phyloP scores from a whole-genome alignment of 768 basidiomycete genomes.

The Mycena crocata region DNA sequence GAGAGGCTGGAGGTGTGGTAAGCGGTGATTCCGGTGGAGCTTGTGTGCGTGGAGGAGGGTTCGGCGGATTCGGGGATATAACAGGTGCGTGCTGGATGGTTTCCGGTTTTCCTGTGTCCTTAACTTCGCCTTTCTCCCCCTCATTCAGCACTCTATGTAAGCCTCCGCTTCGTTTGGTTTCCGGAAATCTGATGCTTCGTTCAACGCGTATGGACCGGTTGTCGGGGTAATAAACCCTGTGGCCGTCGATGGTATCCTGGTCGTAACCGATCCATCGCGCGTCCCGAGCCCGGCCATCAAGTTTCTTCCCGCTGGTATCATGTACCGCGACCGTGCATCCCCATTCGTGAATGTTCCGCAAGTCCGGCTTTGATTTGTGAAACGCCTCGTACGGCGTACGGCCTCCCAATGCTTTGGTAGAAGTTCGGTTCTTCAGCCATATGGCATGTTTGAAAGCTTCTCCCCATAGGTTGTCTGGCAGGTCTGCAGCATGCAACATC shows the following conservation, averaged over 20 bases:
- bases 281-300: conserved; percentile 38
- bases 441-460: conserved; percentile 41
- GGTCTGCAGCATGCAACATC: conserved; percentile 38
- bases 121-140: conserved; percentile 25
- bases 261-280: conserved; percentile 51
- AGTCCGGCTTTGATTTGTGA: conserved; percentile 35
- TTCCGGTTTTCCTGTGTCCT: conserved; percentile 1
- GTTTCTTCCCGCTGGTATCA: conserved; percentile 33
- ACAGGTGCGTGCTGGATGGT: conserved; percentile 31
- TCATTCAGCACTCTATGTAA: conserved; percentile 31
- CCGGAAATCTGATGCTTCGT: not conserved
- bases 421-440: conserved; percentile 41
- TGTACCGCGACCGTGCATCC: conserved; percentile 33
- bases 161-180: not conserved
- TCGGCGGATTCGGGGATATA: not conserved
- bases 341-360: conserved; percentile 26
- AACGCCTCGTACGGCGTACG: conserved; percentile 37
- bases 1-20: conserved; percentile 18
- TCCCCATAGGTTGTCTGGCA: conserved; percentile 48
- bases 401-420: conserved; percentile 33
- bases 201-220: not conserved
- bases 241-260: conserved; percentile 40
- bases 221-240: conserved; percentile 30
- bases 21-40: conserved; percentile 15
- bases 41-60: too few relatives aligned